Conservation (phyloP, 2,329 filamentous ascomycete genomes). For the Westerdykella ornata region DNA sequence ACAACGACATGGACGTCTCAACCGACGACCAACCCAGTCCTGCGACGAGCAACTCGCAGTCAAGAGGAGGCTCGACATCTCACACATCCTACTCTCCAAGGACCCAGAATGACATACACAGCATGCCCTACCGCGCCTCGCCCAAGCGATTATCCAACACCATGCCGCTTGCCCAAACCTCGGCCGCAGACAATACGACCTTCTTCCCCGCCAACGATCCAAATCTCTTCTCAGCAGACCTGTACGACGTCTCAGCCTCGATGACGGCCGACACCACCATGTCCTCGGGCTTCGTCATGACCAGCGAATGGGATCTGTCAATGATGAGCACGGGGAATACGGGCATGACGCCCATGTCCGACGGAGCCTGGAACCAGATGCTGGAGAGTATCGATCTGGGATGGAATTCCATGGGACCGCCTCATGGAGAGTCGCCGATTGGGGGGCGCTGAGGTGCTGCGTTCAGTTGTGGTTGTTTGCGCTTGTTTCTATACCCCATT, state of each 20-base stretch:
- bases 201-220: conserved; percentile 11
- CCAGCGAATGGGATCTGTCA: conserved; percentile 31
- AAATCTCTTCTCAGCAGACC: conserved; percentile 9
- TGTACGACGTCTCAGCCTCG: conserved; percentile 7
- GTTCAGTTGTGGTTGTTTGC: too few species aligned
- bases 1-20: conserved; percentile 34
- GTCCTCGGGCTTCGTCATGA: conserved; percentile 17
- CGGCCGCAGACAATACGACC: conserved; percentile 5
- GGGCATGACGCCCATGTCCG: conserved; percentile 30
- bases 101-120: conserved; percentile 10
- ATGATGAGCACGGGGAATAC: conserved; percentile 14
- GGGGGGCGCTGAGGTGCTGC: too few species aligned
- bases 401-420: conserved; percentile 23
- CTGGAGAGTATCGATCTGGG: conserved; percentile 32
- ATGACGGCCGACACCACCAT: conserved; percentile 13
- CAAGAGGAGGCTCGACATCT: conserved; percentile 28
- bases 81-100: conserved; percentile 33
- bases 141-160: conserved; percentile 15
- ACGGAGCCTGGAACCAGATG: conserved; percentile 33
- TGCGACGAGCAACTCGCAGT: conserved; percentile 25
- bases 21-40: conserved; percentile 32
- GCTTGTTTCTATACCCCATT: too few species aligned
- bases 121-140: conserved; percentile 26
- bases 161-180: conserved; percentile 4
- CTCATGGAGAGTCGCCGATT: conserved; percentile 2